phyloP scores from a whole-genome alignment of 371 early-diverging fungal genomes.

The Syncephalastrum monosporum region DNA sequence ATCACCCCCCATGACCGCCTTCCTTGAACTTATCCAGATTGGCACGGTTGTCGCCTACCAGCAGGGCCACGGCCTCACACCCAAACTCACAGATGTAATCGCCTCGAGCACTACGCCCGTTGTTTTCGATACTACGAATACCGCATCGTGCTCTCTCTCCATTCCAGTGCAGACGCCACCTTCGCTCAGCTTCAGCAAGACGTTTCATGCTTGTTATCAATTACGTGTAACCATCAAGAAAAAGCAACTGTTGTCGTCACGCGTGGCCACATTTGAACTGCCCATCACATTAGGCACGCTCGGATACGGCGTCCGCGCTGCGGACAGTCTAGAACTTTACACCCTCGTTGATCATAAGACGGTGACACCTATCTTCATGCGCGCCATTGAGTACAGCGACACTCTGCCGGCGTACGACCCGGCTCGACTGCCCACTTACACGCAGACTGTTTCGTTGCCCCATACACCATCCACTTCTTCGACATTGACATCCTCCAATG shows the following conservation, averaged over 20 bases:
- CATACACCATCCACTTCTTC: too few relatives aligned
- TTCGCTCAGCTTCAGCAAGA: constrained; percentile 27
- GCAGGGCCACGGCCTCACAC: not conserved
- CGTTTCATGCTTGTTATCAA: constrained; percentile 22
- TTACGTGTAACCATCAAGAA: constrained; percentile 25
- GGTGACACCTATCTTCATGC: constrained; percentile 24
- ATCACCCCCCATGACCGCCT: not conserved
- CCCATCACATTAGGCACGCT: constrained; percentile 38
- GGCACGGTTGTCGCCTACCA: not conserved
- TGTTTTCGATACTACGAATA: constrained; percentile 6
- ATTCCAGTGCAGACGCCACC: constrained; percentile 27
- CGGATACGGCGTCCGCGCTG: constrained; percentile 35
- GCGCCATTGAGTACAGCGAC: constrained; percentile 33
- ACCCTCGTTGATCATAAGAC: not conserved
- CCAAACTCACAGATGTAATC: constrained; percentile 6
- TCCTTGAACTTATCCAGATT: not conserved
- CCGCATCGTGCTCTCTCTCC: constrained; percentile 12
- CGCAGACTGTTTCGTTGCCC: too few relatives aligned
- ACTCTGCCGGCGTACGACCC: constrained; percentile 31
- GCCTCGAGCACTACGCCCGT: too few relatives aligned
- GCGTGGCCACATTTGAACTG: constrained; percentile 14
- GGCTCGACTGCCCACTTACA: constrained; percentile 12
- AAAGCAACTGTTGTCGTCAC: constrained; percentile 18
- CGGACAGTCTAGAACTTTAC: constrained; percentile 22
- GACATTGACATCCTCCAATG: too few relatives aligned